Base-by-base conservation (phyloP, 83 land plant species). In the Thuja plicata region DNA sequence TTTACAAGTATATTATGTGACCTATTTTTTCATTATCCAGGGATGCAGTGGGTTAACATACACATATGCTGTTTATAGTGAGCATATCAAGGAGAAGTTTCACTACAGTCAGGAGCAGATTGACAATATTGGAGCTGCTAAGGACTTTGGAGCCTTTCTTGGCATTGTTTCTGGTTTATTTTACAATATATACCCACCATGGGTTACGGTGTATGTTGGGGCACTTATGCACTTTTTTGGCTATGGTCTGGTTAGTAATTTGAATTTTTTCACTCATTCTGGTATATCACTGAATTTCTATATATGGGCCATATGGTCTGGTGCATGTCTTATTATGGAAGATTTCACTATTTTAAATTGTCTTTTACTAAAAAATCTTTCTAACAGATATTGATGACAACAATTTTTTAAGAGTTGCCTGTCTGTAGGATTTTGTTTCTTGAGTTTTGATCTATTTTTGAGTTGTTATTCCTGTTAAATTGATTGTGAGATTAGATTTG, bases 81-180 rank as follows among this genome's bases (percentile, higher is more conserved):
- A 92, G 82, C 90, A 90, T 88, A 74, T 93, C 70, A 93, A 93
- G 88, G 80, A 88, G 54, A 83, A 88, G 50, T 84, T 93, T 32
- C 90, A 93, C 60, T 93, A 81, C 17, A 77, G 89, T 21, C 92
- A 93, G 80, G 93, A 90, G 89, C 89, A 89, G 48, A 70, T 89
- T 7, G 94, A 93, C 88, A 93, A 89, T 48, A 89, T 93, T 87
- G 93, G 94, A 45, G 93, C 93, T 84, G 94, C 94, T 15, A 93
- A 93, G 87, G 94, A 93, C 86, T 92, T 93, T 77, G 94, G 94
- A 79, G 79, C 84, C 21, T 38, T 89, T 81, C n/a, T 93, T 73
- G 93, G 93, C 48, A 24, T 93, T 37, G 60, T 90, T 43, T 93
- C 94, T 70, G 93, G 94, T 15, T n/a, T 93, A 9, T 88, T 90